Base-by-base conservation (phyloP, 352 stramenopile species). In the Phytophthora hybrid region DNA sequence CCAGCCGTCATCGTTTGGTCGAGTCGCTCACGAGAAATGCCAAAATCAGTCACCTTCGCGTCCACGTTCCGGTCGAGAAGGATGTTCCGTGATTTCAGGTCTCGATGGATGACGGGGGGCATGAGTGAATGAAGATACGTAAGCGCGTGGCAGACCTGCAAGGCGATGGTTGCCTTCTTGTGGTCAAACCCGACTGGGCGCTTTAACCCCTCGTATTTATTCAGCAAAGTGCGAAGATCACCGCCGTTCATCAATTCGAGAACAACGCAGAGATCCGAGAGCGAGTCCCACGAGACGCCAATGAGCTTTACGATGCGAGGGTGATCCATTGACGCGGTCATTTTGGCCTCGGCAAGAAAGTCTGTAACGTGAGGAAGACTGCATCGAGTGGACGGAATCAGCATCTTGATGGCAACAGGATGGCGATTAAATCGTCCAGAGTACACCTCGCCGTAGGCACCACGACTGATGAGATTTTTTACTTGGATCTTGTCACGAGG, bases 71-170 rank as follows among this genome's bases (percentile, higher is more conserved):
- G 44, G 23, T 60, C 70, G 16, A 89, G 60, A 16, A 91, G 68
- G 39, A 91, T 82, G 59, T 89, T 89, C 46, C 81, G 81, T 1
- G 78, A 87, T 59, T 90, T 89, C 54, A 90, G 72, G 62, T 90
- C 83, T 21, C 83, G 81, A 60, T 90, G 83, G 56, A 89, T 78
- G 5, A 74, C 37, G 7, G 65, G 59, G 19, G 71, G 58, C 19
- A 37, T 31, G 2, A 78, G 51, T 21, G 71, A 78, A 66, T 74
- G 66, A 2, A 78, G 37, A 26, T 78, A 78, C 4, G 66, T 59
- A 9, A 78, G 57, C 14, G 63, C 74, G 4, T 83, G 66, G n/a
- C 69, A 76, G 16, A 87, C 61, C 55, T 84, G 75, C 9, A 85
- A 32, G 0, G 80, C 78, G 13, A 83, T 72, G 1, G 18, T 61